Evolutionary conservation across 2,329 filamentous ascomycete genomes (phyloP).

Genomic region (Colletotrichum graminicola): DNA sequence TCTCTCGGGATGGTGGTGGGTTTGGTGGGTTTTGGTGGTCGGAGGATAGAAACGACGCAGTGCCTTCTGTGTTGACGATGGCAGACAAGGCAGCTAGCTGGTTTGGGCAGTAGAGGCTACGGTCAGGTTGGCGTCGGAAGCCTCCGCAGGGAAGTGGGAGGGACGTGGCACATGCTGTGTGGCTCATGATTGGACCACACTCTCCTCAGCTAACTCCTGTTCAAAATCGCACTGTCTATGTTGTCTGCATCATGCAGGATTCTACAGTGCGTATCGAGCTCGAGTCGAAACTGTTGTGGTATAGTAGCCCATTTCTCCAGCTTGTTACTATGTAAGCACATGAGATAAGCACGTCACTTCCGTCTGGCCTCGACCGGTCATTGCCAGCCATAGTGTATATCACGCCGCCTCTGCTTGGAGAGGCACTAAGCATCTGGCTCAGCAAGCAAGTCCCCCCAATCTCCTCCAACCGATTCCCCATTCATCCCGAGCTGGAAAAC

Average conservation of each 20-base stretch:
- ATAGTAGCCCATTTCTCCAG: slow-evolving; percentile 10
- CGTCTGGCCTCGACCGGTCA: slow-evolving; percentile 6
- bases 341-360: slow-evolving; percentile 4
- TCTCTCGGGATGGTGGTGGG: slow-evolving; percentile 23
- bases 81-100: slow-evolving; percentile 18
- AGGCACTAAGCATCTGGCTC: neutral
- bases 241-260: fast-evolving
- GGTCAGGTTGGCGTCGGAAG: slow-evolving; percentile 13
- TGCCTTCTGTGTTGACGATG: slow-evolving; percentile 27
- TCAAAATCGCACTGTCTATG: neutral
- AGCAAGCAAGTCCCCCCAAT: slow-evolving; percentile 11
- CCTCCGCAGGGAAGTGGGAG: slow-evolving; percentile 17
- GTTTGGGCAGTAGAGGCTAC: slow-evolving; percentile 16
- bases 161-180: slow-evolving; percentile 38
- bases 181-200: slow-evolving; percentile 27
- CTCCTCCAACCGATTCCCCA: neutral
- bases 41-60: slow-evolving; percentile 7
- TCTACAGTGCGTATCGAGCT: neutral
- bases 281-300: neutral
- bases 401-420: neutral
- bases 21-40: neutral
- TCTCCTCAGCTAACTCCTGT: too few species aligned
- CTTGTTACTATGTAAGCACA: slow-evolving; percentile 5
- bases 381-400: neutral
- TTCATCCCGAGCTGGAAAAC: slow-evolving; percentile 3